Base-by-base conservation (phyloP, 1,139 yeast species). In the Yamadazyma sp. region DNA sequence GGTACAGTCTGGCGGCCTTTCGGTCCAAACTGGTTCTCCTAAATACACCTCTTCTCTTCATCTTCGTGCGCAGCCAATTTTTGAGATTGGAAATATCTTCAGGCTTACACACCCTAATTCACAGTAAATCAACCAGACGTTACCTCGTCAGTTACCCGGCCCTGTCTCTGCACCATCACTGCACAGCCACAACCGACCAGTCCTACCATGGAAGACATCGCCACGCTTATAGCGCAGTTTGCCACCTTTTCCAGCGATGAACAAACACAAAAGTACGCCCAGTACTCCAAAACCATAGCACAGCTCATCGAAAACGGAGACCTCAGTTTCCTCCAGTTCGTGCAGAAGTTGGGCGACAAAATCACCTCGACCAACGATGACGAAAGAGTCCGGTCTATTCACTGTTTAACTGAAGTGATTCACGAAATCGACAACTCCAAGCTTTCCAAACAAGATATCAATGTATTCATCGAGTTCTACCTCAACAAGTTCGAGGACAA, bases 291-390 rank as follows among this genome's bases (percentile, higher is more conserved):
- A 2, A 54, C 58, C 37, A 46, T 67, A 23, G 55, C 69, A 1
- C 42, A 31, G 20, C 50, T 59, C 8, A 44, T 68, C 14, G 47
- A 49, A 14, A 13, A 41, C 2, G 47, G 47, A 17, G 43, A 58
- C 24, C 40, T 65, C 22, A 47, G 69, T 2, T 56, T 70, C 26
- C 59, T 70, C 23, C 57, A 56, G 37, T 66, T 70, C 44, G 62
- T 70, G 27, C 70, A 66, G 42, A 40, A 48, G 14, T 51, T 70
- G 34, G 76, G 76, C 1, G 54, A 62, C 15, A 73, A 77, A 40
- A 65, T 90, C 36, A 84, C 92, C 1, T 80, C 89, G 9, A 88
- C 82, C 5, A 81, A 80, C 38, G 80, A 75, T 31, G 51, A 63
- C 2, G 61, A 77, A 13, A 61, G 95, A 41, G 38, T 56, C 6